Conservation (phyloP, 805 yeast species). For the Debaryomyces tyrocola region DNA sequence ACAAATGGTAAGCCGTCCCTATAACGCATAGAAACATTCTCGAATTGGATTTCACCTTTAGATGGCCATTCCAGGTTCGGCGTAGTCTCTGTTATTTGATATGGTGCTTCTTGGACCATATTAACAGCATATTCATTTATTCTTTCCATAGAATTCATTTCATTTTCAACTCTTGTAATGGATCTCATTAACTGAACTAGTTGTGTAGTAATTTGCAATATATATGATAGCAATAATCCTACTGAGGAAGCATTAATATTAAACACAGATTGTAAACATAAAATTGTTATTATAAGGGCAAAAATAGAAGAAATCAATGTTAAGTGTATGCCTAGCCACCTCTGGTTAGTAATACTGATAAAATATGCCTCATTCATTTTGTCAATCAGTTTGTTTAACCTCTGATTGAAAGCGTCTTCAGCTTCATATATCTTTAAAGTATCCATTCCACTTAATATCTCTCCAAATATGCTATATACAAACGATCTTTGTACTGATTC, state of each 20-base stretch:
- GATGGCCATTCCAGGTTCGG: constrained; percentile 65
- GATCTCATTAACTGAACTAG: constrained; percentile 58
- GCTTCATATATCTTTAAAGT: constrained; percentile 61
- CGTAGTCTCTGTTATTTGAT: constrained; percentile 20
- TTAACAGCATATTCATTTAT: constrained; percentile 54
- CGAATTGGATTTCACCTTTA: constrained; percentile 63
- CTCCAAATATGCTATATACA: constrained; percentile 70
- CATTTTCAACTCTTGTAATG: constrained; percentile 63
- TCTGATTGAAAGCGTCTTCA: constrained; percentile 44
- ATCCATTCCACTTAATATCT: constrained; percentile 61
- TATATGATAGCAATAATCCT: constrained; percentile 65
- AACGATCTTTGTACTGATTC: constrained; percentile 69
- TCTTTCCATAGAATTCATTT: constrained; percentile 66
- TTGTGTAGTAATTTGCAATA: constrained; percentile 55
- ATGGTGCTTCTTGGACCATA: constrained; percentile 26
- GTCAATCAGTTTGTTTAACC: constrained; percentile 49
- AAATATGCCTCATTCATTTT: constrained; percentile 68
- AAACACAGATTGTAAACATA: constrained; percentile 17
- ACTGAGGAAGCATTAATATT: constrained; percentile 54
- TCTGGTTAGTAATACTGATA: constrained; percentile 61
- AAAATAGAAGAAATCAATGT: constrained; percentile 53
- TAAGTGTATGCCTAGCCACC: constrained; percentile 67
- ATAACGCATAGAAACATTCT: constrained; percentile 75
- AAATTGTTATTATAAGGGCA: constrained; percentile 47
- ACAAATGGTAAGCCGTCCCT: constrained; percentile 77